Evolutionary conservation across 352 stramenopile species (phyloP).

Genomic region (Globisporangium viniferum): DNA sequence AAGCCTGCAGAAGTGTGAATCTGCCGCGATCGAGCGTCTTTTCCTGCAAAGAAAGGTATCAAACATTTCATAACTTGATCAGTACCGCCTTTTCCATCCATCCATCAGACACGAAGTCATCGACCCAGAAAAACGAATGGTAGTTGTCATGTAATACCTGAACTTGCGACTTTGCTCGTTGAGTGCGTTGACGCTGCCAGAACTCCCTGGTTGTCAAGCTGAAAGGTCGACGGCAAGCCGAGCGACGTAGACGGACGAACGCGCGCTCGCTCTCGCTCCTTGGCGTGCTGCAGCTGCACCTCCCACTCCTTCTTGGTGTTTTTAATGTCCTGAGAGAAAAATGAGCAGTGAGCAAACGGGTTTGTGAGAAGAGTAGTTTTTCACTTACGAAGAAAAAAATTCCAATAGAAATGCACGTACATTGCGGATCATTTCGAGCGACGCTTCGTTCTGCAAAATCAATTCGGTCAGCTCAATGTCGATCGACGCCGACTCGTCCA

Average conservation of each 20-base stretch:
- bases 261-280: constrained; percentile 34
- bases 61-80: not conserved
- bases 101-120: not conserved
- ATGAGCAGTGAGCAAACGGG: not conserved
- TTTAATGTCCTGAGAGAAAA: constrained; percentile 53
- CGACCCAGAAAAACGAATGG: not conserved
- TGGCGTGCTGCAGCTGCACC: constrained; percentile 48
- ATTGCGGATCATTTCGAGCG: constrained; percentile 79
- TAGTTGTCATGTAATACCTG: constrained; percentile 2
- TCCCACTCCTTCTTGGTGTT: constrained; percentile 81
- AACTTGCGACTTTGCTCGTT: constrained; percentile 8
- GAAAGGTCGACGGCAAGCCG: constrained; percentile 24
- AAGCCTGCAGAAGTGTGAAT: constrained; percentile 59
- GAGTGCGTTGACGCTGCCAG: not conserved
- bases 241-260: constrained; percentile 56
- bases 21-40: constrained; percentile 21
- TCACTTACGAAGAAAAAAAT: not conserved
- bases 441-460: constrained; percentile 84
- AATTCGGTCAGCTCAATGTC: constrained; percentile 80
- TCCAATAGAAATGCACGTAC: constrained; percentile 19
- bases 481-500: constrained; percentile 71
- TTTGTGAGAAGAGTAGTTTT: not conserved
- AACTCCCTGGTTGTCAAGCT: constrained; percentile 7
- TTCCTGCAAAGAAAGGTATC: not conserved
- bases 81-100: not conserved